A percentile compares a stretch with the other conserved stretches of the same genome.
Evolutionary conservation across 257 asterid species (phyloP).

Genomic region (Nicotiana tabacum): DNA sequence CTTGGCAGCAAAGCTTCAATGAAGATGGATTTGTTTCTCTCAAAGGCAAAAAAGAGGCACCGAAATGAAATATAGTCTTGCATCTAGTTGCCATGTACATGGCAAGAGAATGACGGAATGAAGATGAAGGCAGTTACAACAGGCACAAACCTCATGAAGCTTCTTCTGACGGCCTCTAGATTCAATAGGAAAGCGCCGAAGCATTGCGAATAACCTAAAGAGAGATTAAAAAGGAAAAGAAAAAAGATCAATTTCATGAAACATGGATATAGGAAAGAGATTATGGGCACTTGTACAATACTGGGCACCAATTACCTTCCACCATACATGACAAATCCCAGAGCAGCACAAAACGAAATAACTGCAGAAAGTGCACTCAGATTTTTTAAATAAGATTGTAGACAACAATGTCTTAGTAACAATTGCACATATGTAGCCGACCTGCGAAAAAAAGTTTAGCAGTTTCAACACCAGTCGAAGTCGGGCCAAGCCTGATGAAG

Average conservation of each 20-base stretch:
- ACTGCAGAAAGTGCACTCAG: constrained; percentile 25
- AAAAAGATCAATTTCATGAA: not conserved
- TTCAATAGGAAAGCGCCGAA: constrained; percentile 37
- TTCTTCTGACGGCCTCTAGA: constrained; percentile 35
- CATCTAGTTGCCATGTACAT: not conserved
- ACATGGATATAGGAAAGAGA: not conserved
- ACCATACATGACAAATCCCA: constrained; percentile 36
- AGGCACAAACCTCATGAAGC: constrained; percentile 33
- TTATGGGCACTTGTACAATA: not conserved
- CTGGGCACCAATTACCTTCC: constrained; percentile 30
- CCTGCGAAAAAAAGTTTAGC: constrained; percentile 29
- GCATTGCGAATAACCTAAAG: constrained; percentile 30
- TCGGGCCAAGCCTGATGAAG: constrained; percentile 21
- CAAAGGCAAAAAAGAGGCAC: constrained; percentile 1
- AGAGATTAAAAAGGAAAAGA: not conserved
- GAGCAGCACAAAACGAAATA: constrained; percentile 33
- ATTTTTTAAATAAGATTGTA: not conserved
- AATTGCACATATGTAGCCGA: not conserved
- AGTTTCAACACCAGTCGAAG: constrained; percentile 22
- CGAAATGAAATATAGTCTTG: not conserved
- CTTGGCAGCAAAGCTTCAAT: not conserved
- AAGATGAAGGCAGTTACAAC: not conserved
- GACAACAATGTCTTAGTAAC: not conserved
- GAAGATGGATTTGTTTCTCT: not conserved
- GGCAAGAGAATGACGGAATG: not conserved